Evolutionary conservation across 441 rosid genomes (phyloP), one percentile per base, ranked within the genome.

Genomic region (Euphorbia schlechtendalii): DNA sequence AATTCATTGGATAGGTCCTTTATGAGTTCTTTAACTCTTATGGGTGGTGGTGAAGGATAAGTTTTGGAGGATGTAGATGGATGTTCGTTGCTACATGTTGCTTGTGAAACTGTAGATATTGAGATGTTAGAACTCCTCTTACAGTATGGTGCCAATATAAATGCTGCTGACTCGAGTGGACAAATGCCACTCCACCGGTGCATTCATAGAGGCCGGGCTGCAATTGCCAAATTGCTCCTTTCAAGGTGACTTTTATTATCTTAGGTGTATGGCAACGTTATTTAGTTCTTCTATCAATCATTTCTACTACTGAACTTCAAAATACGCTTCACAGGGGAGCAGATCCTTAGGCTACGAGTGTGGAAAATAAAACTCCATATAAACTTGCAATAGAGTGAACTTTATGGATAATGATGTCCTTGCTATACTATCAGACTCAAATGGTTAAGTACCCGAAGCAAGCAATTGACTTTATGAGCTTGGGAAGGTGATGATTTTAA

Each of bases 81-180:
- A 38, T 84, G 92, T 73, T 69, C 96, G 43, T 78, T 96, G 67
- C 94, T 96, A 75, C 97, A 96, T 75, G 92, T 95, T 59, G 99
- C 99, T 59, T 96, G 97, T 83, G 97, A 90, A 81, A 79, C 90
- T 68, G 87, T 89, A 20, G 99, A 96, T 72, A 77, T 96, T 43
- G 96, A 97, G 71, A 92, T 96, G 99, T 76, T 92, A n/a, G 99
- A 96, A 80, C 96, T 96, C 75, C 89, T 96, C 40, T 75, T 96
- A 45, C 99, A 92, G 69, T 96, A 90, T 56, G 98, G 99, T 69
- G 96, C 99, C 49, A 85, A 84, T 74, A 80, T 87, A 70, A 88
- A 92, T 72, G 79, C 92, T 53, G 71, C 71, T 4, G 96, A 88
- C 79, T 83, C 92, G 51, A 83, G 76, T 73, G 96, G 97, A 69